phyloP scores from a whole-genome alignment of 257 asterid species.

The Coffea canephora region DNA sequence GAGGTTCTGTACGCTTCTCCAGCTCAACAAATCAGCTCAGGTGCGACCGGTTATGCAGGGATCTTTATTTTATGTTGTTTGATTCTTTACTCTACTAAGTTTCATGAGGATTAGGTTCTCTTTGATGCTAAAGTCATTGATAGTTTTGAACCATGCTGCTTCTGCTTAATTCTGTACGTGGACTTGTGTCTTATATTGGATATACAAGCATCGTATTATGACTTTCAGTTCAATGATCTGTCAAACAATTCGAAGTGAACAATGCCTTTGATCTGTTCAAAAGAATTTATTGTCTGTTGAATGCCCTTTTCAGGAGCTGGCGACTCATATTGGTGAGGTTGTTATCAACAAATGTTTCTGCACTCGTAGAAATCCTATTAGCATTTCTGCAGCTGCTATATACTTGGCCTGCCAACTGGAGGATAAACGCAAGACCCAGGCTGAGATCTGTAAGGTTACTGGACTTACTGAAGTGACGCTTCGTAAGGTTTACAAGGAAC shows the following conservation, averaged over 20 bases:
- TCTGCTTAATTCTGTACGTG: background rate
- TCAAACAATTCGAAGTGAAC: background rate
- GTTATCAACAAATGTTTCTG: constrained; percentile 97
- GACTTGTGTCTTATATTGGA: background rate
- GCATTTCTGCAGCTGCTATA: constrained; percentile 98
- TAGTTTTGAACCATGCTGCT: background rate
- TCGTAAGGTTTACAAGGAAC: constrained; percentile 92
- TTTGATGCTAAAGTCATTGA: background rate
- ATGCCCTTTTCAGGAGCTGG: constrained; percentile 67
- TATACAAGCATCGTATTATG: background rate
- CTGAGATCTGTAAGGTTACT: constrained; percentile 96
- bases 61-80: background rate
- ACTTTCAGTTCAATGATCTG: background rate
- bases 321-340: constrained; percentile 96
- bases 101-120: background rate
- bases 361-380: constrained; percentile 94
- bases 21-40: constrained; percentile 99
- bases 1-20: constrained; percentile 96
- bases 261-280: background rate
- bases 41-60: constrained; percentile 28
- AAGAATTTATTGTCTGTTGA: background rate
- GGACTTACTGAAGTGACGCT: constrained; percentile 98
- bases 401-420: constrained; percentile 96
- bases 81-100: background rate
- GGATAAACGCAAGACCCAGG: constrained; percentile 95